phyloP scores from a whole-genome alignment of 2,329 filamentous ascomycete genomes.

The Macrophomina pseudophaseolina region DNA sequence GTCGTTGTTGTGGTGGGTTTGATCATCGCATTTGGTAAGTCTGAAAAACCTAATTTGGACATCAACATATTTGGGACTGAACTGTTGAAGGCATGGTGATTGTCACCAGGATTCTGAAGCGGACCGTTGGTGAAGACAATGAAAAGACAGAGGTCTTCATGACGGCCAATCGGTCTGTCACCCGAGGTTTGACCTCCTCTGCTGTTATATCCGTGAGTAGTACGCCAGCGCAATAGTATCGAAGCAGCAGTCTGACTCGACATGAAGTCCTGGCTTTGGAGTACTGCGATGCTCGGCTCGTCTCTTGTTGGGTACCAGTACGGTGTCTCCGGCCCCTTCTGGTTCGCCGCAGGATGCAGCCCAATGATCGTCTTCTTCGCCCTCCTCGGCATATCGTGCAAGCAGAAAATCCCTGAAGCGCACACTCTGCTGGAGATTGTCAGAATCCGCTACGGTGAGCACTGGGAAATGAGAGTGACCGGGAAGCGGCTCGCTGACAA shows the following conservation, averaged over 20 bases:
- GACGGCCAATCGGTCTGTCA: conserved; percentile 58
- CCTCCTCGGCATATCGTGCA: conserved; percentile 57
- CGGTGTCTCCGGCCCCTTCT: conserved; percentile 62
- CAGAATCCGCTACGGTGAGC: conserved; percentile 54
- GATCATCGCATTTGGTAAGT: conserved; percentile 47
- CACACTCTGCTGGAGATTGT: conserved; percentile 62
- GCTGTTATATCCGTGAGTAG: conserved; percentile 49
- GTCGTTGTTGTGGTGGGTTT: conserved; percentile 50
- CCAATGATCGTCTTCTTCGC: conserved; percentile 58
- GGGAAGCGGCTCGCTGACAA: conserved; percentile 19
- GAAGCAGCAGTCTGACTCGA: not conserved
- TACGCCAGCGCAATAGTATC: not conserved
- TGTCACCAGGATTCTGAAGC: conserved; percentile 54
- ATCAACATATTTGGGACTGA: not conserved
- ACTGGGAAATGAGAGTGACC: conserved; percentile 34
- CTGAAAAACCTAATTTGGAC: not conserved
- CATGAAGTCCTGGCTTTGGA: conserved; percentile 58
- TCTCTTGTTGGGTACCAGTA: conserved; percentile 60
- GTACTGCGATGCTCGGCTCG: conserved; percentile 58
- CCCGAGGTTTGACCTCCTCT: conserved; percentile 58
- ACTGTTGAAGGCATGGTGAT: conserved; percentile 50
- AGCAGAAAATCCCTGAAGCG: conserved; percentile 58
- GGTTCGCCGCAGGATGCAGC: conserved; percentile 55
- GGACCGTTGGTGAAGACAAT: conserved; percentile 54
- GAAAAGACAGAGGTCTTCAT: conserved; percentile 62